A percentile compares a stretch with the other conserved stretches of the same genome.
These are phyloP conservation scores for Amoebophrya sp. DNA, from an alignment of 169 alveolate species.

Conservation along the genomic window DNA sequence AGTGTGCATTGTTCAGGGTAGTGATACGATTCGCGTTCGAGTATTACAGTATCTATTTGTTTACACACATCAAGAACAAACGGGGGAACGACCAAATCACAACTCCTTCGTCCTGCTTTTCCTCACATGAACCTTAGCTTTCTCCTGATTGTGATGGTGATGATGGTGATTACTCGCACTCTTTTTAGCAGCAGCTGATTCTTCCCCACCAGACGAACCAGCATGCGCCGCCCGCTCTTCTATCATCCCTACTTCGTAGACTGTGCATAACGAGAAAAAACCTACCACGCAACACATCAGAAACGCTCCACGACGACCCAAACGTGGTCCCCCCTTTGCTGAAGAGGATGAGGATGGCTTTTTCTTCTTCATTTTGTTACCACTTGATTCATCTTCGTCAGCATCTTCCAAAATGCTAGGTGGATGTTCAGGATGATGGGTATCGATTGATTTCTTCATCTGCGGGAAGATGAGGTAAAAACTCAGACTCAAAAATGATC, in stretches of 20 bases:
- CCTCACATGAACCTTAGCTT: too few relatives aligned
- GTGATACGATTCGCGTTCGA: too few relatives aligned
- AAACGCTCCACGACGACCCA: too few relatives aligned
- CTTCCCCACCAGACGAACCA: background rate
- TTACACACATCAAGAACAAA: too few relatives aligned
- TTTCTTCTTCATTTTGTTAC: background rate
- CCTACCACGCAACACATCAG: background rate
- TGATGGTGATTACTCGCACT: background rate
- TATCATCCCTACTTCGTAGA: background rate
- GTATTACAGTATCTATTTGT: too few relatives aligned
- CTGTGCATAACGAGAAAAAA: background rate
- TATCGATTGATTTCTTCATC: background rate
- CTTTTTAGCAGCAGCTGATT: background rate
- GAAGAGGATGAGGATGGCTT: background rate
- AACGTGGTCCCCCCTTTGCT: too few relatives aligned
- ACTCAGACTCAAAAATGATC: background rate
- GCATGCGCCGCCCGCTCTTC: background rate
- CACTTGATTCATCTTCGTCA: too few relatives aligned
- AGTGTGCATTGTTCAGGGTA: too few relatives aligned
- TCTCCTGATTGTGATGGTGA: background rate
- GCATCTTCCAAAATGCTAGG: too few relatives aligned
- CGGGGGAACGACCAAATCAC: too few relatives aligned
- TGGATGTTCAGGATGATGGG: background rate
- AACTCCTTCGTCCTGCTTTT: too few relatives aligned
- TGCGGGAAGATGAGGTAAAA: slow-evolving; percentile 4